Conservation (phyloP, 176 grass and related monocot genomes). For the Avena insularis region DNA sequence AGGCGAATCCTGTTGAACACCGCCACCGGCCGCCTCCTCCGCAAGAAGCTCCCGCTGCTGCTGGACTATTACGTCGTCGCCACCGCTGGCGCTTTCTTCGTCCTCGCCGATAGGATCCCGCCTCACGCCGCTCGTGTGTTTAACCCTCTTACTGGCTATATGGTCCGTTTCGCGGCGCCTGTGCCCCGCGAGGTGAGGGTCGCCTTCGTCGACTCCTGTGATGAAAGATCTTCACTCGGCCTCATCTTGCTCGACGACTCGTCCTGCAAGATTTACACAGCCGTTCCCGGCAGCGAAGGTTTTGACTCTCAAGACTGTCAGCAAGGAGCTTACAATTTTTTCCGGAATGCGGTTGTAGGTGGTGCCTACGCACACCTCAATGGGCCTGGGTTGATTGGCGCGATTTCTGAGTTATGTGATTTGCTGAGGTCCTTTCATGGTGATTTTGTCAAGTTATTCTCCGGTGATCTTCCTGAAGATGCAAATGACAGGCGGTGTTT, state of each 20-base stretch:
- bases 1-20: not conserved
- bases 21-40: not conserved
- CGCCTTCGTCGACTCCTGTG: not conserved
- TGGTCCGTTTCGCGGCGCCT: not conserved
- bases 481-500: not conserved
- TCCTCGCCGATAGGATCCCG: not conserved
- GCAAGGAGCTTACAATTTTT: not conserved
- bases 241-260: not conserved
- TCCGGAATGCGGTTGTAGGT: not conserved
- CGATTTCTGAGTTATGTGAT: not conserved
- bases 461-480: not conserved
- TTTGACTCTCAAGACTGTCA: not conserved
- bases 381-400: no score
- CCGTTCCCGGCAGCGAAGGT: not conserved
- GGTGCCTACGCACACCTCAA: not conserved
- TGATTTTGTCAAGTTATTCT: not conserved
- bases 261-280: not conserved
- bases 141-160: constrained; percentile 12
- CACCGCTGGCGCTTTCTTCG: not conserved
- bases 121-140: not conserved
- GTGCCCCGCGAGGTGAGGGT: not conserved
- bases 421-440: not conserved
- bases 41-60: not conserved
- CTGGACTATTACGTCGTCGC: not conserved
- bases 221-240: not conserved